Conservation (phyloP, 345 rosid species). For the sweet orange (Citrus sinensis) region DNA sequence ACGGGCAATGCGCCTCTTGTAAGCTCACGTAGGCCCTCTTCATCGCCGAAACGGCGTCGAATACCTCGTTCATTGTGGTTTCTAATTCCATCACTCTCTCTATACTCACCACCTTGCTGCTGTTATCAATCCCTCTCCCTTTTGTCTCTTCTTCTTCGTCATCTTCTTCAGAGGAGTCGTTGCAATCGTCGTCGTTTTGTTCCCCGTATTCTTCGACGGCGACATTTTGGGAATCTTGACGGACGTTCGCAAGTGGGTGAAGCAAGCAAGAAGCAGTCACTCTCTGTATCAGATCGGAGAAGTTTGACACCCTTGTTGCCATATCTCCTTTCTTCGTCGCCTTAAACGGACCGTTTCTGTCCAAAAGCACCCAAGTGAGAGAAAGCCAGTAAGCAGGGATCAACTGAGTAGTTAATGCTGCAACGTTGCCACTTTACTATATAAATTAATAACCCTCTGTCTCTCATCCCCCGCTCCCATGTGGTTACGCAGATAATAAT, state of each 20-base stretch:
- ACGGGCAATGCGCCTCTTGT: constrained; percentile 93
- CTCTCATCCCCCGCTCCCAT: background rate
- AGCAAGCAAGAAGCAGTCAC: constrained; percentile 85
- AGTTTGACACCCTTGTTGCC: constrained; percentile 64
- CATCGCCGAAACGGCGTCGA: constrained; percentile 63
- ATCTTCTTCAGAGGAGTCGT: constrained; percentile 19
- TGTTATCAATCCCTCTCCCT: background rate
- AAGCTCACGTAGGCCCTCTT: constrained; percentile 69
- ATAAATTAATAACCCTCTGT: background rate
- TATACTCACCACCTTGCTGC: constrained; percentile 17
- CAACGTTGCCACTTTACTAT: background rate
- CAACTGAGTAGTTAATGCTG: background rate
- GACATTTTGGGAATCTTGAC: constrained; percentile 41
- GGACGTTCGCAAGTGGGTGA: constrained; percentile 70
- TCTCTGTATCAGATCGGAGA: constrained; percentile 85
- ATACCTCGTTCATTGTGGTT: constrained; percentile 62
- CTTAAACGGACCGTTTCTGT: constrained; percentile 31
- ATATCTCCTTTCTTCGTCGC: constrained; percentile 55
- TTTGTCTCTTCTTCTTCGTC: constrained; percentile 23
- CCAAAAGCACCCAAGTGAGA: background rate
- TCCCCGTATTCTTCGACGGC: constrained; percentile 21
- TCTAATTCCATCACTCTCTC: constrained; percentile 54
- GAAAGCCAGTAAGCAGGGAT: background rate
- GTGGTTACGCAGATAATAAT: background rate
- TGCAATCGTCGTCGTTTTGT: constrained; percentile 26